phyloP scores from a whole-genome alignment of 306 rosid genomes.

The Rosa persica region DNA sequence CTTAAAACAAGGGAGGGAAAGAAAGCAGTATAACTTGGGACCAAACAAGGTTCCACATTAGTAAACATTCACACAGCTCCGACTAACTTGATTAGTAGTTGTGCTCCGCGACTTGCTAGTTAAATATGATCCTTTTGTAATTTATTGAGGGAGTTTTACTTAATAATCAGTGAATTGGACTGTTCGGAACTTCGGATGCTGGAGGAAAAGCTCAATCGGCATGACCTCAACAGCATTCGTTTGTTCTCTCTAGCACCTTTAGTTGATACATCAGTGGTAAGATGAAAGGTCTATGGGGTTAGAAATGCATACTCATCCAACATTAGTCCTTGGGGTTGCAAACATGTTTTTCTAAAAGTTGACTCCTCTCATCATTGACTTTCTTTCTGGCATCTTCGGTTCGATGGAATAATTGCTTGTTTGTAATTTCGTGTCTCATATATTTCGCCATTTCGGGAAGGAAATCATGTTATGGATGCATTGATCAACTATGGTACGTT shows the following conservation, averaged over 20 bases:
- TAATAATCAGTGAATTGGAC: conserved; percentile 77
- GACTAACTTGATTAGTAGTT: background rate
- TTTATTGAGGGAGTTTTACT: conserved; percentile 56
- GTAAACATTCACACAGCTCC: background rate
- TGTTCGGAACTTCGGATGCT: conserved; percentile 39
- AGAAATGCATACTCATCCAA: too few species aligned
- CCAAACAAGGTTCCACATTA: conserved; percentile 9
- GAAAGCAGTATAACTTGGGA: background rate
- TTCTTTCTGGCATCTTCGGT: too few species aligned
- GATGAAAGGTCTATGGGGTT: too few species aligned
- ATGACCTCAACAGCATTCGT: conserved; percentile 8
- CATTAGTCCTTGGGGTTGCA: too few species aligned
- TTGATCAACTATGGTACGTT: too few species aligned
- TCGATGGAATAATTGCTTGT: too few species aligned
- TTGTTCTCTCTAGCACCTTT: background rate
- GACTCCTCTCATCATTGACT: too few species aligned
- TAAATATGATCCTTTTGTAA: conserved; percentile 6
- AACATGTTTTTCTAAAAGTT: too few species aligned
- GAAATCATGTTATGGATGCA: too few species aligned
- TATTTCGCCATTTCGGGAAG: too few species aligned
- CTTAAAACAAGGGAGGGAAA: background rate
- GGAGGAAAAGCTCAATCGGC: conserved; percentile 72
- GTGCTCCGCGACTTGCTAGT: too few species aligned
- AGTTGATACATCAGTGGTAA: background rate
- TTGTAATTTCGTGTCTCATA: too few species aligned